Evolutionary conservation across 2,329 filamentous ascomycete species (phyloP).

Genomic region (Pseudofabraea citricarpa): DNA sequence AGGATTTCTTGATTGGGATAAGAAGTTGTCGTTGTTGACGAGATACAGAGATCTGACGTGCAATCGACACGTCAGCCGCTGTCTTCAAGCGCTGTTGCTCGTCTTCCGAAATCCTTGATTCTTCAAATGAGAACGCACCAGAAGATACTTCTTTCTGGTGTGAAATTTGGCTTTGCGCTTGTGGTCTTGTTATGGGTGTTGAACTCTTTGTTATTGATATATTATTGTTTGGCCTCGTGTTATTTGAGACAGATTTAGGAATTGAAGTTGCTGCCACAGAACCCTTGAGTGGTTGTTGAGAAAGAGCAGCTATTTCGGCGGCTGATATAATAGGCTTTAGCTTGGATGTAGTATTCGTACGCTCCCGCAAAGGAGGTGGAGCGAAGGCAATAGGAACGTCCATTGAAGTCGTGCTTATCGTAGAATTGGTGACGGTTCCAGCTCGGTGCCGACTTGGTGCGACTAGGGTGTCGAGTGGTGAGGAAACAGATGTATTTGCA

Average conservation of each 20-base stretch:
- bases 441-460: not conserved
- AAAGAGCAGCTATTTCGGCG: not conserved
- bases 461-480: not conserved
- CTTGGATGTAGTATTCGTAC: not conserved
- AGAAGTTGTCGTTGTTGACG: conserved; percentile 56
- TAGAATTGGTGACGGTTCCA: not conserved
- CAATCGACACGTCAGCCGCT: conserved; percentile 62
- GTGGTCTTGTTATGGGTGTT: no score
- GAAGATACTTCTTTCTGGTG: no score
- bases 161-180: no score
- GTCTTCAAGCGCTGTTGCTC: conserved; percentile 42
- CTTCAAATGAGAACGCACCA: no score
- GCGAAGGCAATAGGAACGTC: conserved; percentile 1
- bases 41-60: conserved; percentile 62
- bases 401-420: not conserved
- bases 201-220: no score
- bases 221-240: no score
- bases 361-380: not conserved
- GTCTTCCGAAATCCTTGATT: conserved; percentile 20
- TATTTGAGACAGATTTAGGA: no score
- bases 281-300: not conserved
- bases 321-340: not conserved
- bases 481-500: not conserved
- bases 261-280: no score
- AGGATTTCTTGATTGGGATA: conserved; percentile 41